These are phyloP conservation scores for Ephemerocybe angulata DNA, from an alignment of 768 basidiomycete genomes.

Conservation along the genomic window DNA sequence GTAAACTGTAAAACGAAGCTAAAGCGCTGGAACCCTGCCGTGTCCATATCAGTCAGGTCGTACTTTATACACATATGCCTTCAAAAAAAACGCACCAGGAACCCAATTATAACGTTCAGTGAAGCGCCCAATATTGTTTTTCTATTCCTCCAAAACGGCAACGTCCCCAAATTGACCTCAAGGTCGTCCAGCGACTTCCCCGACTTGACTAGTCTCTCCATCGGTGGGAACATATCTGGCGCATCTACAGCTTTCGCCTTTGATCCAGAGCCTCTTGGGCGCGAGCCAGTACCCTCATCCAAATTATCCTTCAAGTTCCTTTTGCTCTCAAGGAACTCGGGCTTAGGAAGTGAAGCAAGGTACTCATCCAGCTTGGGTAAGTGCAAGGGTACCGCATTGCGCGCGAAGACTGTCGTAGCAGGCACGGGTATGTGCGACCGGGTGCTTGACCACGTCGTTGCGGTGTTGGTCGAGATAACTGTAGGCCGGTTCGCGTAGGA, in stretches of 20 bases:
- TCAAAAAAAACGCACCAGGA: slow-evolving; percentile 41
- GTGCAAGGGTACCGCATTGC: slow-evolving; percentile 53
- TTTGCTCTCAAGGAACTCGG: slow-evolving; percentile 32
- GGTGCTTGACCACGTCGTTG: slow-evolving; percentile 6
- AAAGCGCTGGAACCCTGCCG: slow-evolving; percentile 65
- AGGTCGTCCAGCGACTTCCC: slow-evolving; percentile 55
- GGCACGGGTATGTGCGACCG: slow-evolving; percentile 46
- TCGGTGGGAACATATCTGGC: slow-evolving; percentile 54
- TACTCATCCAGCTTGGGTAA: slow-evolving; percentile 61
- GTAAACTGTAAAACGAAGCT: slow-evolving; percentile 65
- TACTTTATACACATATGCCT: not conserved
- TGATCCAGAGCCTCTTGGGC: too few species aligned
- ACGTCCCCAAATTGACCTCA: slow-evolving; percentile 47
- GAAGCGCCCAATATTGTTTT: slow-evolving; percentile 46
- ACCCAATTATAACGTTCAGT: slow-evolving; percentile 46
- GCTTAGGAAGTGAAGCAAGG: slow-evolving; percentile 45
- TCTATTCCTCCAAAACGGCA: slow-evolving; percentile 55
- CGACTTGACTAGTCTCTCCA: slow-evolving; percentile 49
- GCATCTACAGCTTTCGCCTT: not conserved
- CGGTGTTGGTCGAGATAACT: not conserved
- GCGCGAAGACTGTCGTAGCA: slow-evolving; percentile 53
- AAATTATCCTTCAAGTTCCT: slow-evolving; percentile 13
- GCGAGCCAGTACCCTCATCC: too few species aligned
- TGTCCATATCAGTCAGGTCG: slow-evolving; percentile 2
- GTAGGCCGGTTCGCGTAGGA: not conserved